Conservation (phyloP, 495 filamentous ascomycete genomes). For the Penicillium canariense region DNA sequence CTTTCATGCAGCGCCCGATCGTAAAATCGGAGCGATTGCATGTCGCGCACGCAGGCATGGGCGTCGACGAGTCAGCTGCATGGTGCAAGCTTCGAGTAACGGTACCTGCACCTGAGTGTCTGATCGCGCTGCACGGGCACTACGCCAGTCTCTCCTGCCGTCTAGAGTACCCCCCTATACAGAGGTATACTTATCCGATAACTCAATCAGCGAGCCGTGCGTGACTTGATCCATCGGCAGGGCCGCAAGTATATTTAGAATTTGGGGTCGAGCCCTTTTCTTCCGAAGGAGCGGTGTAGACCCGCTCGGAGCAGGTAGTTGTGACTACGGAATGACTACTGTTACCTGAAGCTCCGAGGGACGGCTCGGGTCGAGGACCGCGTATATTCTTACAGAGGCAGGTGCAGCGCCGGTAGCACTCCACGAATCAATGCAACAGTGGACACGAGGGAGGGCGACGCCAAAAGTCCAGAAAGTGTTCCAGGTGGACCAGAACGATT, state of each 20-base stretch:
- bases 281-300: conserved; percentile 22
- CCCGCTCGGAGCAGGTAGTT: background rate
- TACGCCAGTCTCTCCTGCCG: background rate
- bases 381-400: background rate
- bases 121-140: background rate
- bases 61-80: conserved; percentile 21
- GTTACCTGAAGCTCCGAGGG: background rate
- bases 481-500: conserved; percentile 4
- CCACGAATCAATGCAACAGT: background rate
- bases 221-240: no score
- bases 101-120: conserved; percentile 10
- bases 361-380: background rate
- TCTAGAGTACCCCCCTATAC: no score
- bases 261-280: background rate
- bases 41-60: conserved; percentile 14
- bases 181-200: no score
- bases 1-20: conserved; percentile 11
- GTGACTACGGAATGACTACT: background rate
- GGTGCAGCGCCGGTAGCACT: background rate
- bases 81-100: conserved; percentile 15
- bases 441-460: background rate
- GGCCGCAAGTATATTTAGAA: background rate
- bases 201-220: no score
- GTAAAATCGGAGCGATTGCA: conserved; percentile 7
- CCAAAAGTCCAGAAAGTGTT: background rate